phyloP scores from a whole-genome alignment of 192 early-diverging fungal species.

The Pilaira anomala region DNA sequence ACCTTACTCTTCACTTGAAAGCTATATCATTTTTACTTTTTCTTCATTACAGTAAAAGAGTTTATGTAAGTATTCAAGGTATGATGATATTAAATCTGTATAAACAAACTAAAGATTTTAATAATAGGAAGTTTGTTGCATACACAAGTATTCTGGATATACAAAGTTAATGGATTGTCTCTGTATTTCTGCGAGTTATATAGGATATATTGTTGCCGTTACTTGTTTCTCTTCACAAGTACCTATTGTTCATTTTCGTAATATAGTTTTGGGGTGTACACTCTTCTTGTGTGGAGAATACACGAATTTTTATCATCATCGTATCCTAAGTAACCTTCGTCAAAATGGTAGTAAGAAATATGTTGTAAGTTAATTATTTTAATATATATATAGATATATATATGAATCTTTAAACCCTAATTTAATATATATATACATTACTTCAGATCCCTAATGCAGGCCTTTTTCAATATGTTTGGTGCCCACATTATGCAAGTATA shows the following conservation, averaged over 20 bases:
- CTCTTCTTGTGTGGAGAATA: slow-evolving; percentile 25
- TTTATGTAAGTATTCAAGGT: slow-evolving; percentile 20
- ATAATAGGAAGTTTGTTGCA: slow-evolving; percentile 25
- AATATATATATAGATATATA: too few species aligned
- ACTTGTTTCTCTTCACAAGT: slow-evolving; percentile 5
- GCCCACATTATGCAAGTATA: slow-evolving; percentile 34
- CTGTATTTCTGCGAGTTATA: slow-evolving; percentile 18
- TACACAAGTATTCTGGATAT: slow-evolving; percentile 30
- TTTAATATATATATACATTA: background rate
- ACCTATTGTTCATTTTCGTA: background rate
- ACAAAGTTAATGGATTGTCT: background rate
- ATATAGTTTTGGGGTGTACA: background rate
- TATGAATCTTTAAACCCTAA: too few species aligned
- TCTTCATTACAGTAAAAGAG: slow-evolving; percentile 25
- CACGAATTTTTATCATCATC: slow-evolving; percentile 26
- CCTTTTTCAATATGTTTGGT: slow-evolving; percentile 30
- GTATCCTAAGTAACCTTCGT: slow-evolving; percentile 17
- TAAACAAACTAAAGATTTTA: too few species aligned
- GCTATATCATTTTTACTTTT: background rate
- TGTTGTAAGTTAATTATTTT: slow-evolving; percentile 3
- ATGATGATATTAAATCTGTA: background rate
- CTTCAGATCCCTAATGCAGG: slow-evolving; percentile 30
- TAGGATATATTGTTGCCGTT: background rate
- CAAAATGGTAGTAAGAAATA: slow-evolving; percentile 17
- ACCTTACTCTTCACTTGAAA: background rate